A percentile compares a stretch with the other conserved stretches of the same genome.
Conservation (phyloP, 352 stramenopile genomes). For the Blastocystis sp. region DNA sequence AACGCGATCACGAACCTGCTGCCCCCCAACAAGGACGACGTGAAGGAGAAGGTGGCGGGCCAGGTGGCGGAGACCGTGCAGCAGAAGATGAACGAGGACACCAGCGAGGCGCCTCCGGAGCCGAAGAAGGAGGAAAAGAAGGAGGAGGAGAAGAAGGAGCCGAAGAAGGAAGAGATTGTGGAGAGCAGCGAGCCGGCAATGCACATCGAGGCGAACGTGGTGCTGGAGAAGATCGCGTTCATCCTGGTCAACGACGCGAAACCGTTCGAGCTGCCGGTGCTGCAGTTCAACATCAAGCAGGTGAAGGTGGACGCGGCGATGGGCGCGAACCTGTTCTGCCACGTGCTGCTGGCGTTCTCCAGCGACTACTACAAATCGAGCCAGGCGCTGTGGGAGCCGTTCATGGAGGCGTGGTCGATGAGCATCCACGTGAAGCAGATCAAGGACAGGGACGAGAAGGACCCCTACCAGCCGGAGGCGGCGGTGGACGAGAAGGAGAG, state of each 20-base stretch:
- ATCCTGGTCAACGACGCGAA: constrained; percentile 63
- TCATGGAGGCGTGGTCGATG: constrained; percentile 65
- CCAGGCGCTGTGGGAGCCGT: constrained; percentile 66
- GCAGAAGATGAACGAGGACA: not conserved
- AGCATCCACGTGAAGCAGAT: constrained; percentile 57
- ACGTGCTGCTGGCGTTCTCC: constrained; percentile 26
- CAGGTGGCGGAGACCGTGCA: not conserved
- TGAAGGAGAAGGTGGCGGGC: constrained; percentile 31
- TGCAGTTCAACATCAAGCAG: constrained; percentile 55
- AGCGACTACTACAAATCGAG: constrained; percentile 61
- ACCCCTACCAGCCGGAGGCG: not conserved
- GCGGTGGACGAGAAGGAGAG: constrained; percentile 15
- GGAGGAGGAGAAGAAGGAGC: constrained; percentile 2
- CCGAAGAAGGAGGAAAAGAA: not conserved
- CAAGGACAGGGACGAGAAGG: constrained; percentile 43
- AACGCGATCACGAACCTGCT: constrained; percentile 55
- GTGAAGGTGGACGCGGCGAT: constrained; percentile 58
- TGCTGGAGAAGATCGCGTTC: constrained; percentile 63
- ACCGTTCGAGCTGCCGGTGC: constrained; percentile 42
- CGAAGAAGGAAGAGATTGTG: not conserved
- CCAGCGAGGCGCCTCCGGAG: not conserved
- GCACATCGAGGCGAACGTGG: constrained; percentile 44
- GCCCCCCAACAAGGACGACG: not conserved
- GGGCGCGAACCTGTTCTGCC: constrained; percentile 41
- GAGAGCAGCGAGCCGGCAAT: not conserved